Evolutionary conservation across 768 basidiomycete species (phyloP), one percentile per base, ranked within the genome.

Genomic region (Tulasnella sp.): DNA sequence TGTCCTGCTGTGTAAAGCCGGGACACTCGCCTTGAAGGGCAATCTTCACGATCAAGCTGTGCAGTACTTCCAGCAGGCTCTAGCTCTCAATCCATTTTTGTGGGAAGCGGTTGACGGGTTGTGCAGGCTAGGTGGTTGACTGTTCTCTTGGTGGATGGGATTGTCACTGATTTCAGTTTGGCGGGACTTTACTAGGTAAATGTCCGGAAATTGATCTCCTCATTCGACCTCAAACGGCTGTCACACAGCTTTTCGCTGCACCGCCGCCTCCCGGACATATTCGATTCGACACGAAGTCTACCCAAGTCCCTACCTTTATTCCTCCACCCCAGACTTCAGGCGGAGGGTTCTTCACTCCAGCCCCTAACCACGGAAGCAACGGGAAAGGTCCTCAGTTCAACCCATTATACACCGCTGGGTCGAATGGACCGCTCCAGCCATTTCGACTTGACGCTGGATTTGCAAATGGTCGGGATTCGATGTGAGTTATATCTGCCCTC

Each of bases 41-140:
- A 94, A 95, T 83, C 87, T 93, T 78, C 88, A 88, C 3, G 91
- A 92, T 75, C 88, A 89, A 80, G 95, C 95, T n/a, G 86, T 87
- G 35, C 82, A 85, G 75, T 91, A 90, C 82, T 96, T 92, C 83
- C 87, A 87, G 70, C 88, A 90, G 78, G 92, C 94, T 37, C 86
- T 98, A 79, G 83, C 86, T 18, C 83, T 90, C 70, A 91, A 94
- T 82, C 93, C 94, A 42, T 88, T 93, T 83, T 84, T 96, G 75
- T 97, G 95, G 95, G 95, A 98, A 83, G 95, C 95, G 5, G 93
- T 95, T 81, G 93, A 95, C 82, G 95, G 93, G 0, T 84, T 98
- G 44, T 97, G 95, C 83, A 84, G 88, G 40, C 85, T 94, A 69
- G 95, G 96, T 92, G 81, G 74, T 87, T 85, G 79, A 57, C n/a